Conservation (phyloP, 106 monocot species). For the Allium cepa region DNA sequence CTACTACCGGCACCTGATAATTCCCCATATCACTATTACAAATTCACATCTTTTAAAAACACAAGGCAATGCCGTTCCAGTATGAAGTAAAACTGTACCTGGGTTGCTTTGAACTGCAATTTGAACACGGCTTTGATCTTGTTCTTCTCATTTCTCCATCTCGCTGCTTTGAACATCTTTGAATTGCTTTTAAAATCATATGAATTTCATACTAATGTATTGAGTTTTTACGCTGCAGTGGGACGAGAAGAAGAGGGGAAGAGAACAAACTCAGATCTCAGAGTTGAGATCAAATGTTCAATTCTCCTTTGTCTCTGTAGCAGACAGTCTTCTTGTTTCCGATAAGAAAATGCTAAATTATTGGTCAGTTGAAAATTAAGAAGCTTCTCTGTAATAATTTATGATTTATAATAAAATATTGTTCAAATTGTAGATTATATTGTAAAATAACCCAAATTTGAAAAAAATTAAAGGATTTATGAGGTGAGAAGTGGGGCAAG, state of each 20-base stretch:
- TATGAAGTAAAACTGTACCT: slow-evolving; percentile 18
- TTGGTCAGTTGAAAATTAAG: background rate
- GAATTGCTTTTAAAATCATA: background rate
- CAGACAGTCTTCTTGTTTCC: background rate
- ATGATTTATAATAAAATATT: too few relatives aligned
- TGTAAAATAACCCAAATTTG: background rate
- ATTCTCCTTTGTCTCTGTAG: background rate
- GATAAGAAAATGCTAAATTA: background rate
- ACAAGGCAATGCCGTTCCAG: too few relatives aligned
- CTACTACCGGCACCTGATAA: slow-evolving; percentile 41
- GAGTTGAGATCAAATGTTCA: background rate
- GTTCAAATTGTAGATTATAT: too few relatives aligned
- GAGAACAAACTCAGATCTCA: background rate
- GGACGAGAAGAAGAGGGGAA: background rate
- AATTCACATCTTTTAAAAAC: too few relatives aligned
- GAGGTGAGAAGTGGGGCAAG: background rate
- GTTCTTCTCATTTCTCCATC: slow-evolving; percentile 88
- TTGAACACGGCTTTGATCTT: slow-evolving; percentile 87
- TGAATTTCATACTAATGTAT: background rate
- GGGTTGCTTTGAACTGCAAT: slow-evolving; percentile 63
- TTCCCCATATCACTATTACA: background rate
- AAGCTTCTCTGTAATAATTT: slow-evolving; percentile 4
- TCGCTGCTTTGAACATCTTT: slow-evolving; percentile 75
- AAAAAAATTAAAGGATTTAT: background rate
- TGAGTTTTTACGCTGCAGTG: background rate